Evolutionary conservation across 169 alveolate species (phyloP), one percentile per base, ranked within the genome.

Genomic region (Plasmodium vivax): DNA sequence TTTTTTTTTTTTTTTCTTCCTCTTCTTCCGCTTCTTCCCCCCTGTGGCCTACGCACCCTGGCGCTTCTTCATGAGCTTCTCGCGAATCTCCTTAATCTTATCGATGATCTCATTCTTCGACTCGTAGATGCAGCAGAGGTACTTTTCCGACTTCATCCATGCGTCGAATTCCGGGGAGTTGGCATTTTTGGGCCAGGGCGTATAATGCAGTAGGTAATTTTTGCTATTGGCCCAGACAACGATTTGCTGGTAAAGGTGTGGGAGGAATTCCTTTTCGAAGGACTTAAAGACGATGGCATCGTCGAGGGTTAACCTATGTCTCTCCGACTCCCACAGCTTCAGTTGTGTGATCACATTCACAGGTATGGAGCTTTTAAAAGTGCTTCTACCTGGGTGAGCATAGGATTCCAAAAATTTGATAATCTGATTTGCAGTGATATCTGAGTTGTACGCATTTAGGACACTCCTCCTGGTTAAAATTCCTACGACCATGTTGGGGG

Each of bases 321-420:
- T 94, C 83, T 97, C 99, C 10, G 97, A 95, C 84, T 97, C 98
- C 99, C 99, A 97, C 96, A 97, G 93, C 41, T 96, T 97, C 19
- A 97, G 92, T 90, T 97, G 99, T 2, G 97, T 96, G 51, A 95
- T 94, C 56, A 97, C 99, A 90, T 97, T 97, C 27, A 96, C 96
- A 36, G 99, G 99, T 51, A 97, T 92, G 34, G 95, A 43, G 23
- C 95, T 85, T 90, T 90, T 90, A 80, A 90, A 90, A 41, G 92
- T 91, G 51, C 56, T 84, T 58, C 85, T 95, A 43, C 96, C 95
- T 47, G 97, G 96, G 72, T 96, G 98, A 3, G 96, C 95, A 84
- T 97, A 97, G 3, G 98, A 93, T 43, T 96, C 97, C 81, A 97
- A 96, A 83, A 97, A 97, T 36, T 98, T 77, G 4, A 97, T 95